Percentiles rank a stretch among this genome's conserved stretches.
Evolutionary conservation across 2,329 filamentous ascomycete genomes (phyloP).

Genomic region (Talaromyces sp.): DNA sequence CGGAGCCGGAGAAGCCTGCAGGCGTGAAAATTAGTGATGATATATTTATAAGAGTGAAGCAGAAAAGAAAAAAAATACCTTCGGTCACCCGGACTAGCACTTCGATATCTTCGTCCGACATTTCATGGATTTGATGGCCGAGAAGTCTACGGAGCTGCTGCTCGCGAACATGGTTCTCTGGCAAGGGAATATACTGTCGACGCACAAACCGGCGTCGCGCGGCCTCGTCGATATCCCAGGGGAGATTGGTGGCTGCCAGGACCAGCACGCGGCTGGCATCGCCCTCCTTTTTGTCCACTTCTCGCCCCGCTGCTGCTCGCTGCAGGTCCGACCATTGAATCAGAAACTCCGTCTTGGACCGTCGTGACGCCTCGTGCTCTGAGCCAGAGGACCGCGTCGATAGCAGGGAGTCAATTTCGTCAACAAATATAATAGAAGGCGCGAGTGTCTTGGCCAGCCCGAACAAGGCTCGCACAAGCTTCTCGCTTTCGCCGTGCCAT

Average conservation of each 20-base stretch:
- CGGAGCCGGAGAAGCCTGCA: conserved; percentile 90
- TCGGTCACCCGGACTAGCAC: conserved; percentile 76
- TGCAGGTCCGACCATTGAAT: conserved; percentile 97
- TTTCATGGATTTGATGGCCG: conserved; percentile 78
- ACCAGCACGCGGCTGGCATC: conserved; percentile 88
- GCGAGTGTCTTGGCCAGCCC: conserved; percentile 81
- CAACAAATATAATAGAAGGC: conserved; percentile 95
- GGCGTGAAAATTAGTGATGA: neutral
- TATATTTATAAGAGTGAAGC: conserved; percentile 1
- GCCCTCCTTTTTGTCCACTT: conserved; percentile 60
- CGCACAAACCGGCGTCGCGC: conserved; percentile 85
- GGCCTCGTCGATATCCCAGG: conserved; percentile 97
- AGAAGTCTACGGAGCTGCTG: conserved; percentile 75
- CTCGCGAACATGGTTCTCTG: conserved; percentile 75
- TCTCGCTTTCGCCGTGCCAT: conserved; percentile 93
- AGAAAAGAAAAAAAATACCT: conserved; percentile 50
- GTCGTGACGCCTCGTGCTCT: conserved; percentile 86
- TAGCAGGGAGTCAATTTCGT: conserved; percentile 93
- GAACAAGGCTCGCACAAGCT: conserved; percentile 89
- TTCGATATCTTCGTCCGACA: conserved; percentile 68
- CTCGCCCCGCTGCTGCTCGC: conserved; percentile 81
- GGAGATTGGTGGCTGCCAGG: conserved; percentile 89
- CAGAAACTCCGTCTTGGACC: conserved; percentile 96
- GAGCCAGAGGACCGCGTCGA: conserved; percentile 72
- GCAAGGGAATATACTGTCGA: conserved; percentile 91